Base-by-base conservation (phyloP, 805 yeast genomes). In the Myxozyma sirexii region DNA sequence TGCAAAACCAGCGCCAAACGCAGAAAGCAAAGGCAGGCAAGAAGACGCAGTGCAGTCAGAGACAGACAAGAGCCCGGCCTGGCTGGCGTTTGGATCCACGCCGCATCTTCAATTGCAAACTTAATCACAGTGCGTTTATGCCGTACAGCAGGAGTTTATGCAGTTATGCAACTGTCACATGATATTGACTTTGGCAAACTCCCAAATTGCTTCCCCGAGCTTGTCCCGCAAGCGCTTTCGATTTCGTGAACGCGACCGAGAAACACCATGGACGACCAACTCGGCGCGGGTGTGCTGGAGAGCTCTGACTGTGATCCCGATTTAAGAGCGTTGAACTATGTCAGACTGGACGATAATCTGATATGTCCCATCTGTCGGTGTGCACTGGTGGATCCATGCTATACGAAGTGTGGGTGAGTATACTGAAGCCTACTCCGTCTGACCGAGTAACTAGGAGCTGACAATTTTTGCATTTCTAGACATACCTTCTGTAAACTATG, bases 401-500 rank as follows among this genome's bases (percentile, higher is more conserved):
- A 85, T 4, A 86, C 90, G 0, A 70, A 77, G 1, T 86, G 91
- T 72, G 87, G 88, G 65, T 61, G 43, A 13, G 65, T 60, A 8
- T 51, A 4, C 19, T 27, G 23, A 13, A 6, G 35, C n/a, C n/a
- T n/a, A n/a, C 54, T 35, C 17, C 33, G 42, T 5, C 35, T 54
- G 37, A 17, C 29, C 43, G 50, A 31, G 15, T 13, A 10, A 3
- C 17, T 27, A 35, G 15, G n/a, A 12, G 37, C 46, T 54, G 27
- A 51, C 46, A 7, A 13, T 5, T 3, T 6, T 3, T 35, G 12
- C 27, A 3, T 45, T 19, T 54, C 17, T 15, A 62, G 65, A 0
- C 90, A 86, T 68, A 83, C 87, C 0, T 86, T 85, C 66, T 86
- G 91, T 70, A 75, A 76, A 56, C 75, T 72, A 10, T 85, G 90